Conservation (phyloP, 2,329 filamentous ascomycete species). For the Calonectria montana region DNA sequence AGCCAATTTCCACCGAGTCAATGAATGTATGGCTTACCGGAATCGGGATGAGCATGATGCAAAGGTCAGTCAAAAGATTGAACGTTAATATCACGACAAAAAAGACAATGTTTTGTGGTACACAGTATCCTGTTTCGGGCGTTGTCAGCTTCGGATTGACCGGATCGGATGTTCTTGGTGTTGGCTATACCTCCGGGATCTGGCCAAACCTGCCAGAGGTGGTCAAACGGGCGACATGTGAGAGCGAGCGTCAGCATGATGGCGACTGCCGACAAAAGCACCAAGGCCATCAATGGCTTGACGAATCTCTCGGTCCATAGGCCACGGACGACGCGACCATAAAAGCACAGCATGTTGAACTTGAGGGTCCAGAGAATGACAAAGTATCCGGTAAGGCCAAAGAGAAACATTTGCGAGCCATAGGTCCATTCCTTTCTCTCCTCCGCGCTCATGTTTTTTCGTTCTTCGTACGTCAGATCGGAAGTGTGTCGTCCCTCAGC, state of each 20-base stretch:
- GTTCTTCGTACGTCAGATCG: slow-evolving; percentile 43
- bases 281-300: slow-evolving; percentile 27
- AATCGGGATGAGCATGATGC: slow-evolving; percentile 1
- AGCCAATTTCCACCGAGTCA: too few relatives aligned
- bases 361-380: slow-evolving; percentile 54
- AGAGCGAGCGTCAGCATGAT: background rate
- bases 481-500: slow-evolving; percentile 46
- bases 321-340: slow-evolving; percentile 48
- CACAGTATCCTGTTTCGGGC: background rate
- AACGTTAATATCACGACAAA: background rate
- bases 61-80: background rate
- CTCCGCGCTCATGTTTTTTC: slow-evolving; percentile 43
- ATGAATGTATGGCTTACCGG: background rate
- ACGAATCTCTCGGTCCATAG: slow-evolving; percentile 51
- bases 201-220: slow-evolving; percentile 6
- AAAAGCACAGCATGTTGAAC: slow-evolving; percentile 55
- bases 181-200: background rate
- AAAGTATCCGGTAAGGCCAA: slow-evolving; percentile 41
- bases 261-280: background rate
- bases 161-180: rapidly evolving
- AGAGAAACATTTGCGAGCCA: background rate
- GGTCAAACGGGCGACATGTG: background rate
- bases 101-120: background rate
- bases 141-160: background rate
- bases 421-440: slow-evolving; percentile 7